Percentiles rank a stretch among this genome's conserved stretches.
Conservation (phyloP, 192 early-diverging fungal genomes). For the Coemansia guatemalensis region DNA sequence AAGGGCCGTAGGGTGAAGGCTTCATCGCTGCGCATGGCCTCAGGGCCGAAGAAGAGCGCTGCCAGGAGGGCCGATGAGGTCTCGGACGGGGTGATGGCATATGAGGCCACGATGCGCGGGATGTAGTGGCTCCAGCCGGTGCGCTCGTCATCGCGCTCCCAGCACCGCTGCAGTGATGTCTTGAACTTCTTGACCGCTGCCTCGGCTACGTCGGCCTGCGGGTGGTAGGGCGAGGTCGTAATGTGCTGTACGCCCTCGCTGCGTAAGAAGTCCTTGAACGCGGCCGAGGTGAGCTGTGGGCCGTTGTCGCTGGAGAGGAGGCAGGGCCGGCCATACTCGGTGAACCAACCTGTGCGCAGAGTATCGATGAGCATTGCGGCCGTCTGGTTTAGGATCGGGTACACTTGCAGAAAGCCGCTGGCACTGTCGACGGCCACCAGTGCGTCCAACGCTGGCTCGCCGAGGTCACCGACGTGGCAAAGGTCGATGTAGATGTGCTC, state of each 20-base stretch:
- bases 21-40: neutral
- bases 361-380: neutral
- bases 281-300: conserved; percentile 2
- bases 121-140: conserved; percentile 14
- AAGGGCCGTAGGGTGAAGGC: neutral
- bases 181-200: conserved; percentile 25
- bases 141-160: neutral
- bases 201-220: conserved; percentile 28
- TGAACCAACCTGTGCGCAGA: conserved; percentile 9
- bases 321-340: neutral
- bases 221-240: too few relatives aligned
- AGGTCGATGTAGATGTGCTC: conserved; percentile 34
- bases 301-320: conserved; percentile 30
- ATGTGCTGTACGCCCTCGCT: neutral
- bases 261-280: conserved; percentile 4
- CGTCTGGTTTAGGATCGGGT: conserved; percentile 9
- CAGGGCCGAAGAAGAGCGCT: neutral
- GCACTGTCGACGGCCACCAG: conserved; percentile 15
- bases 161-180: conserved; percentile 3
- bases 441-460: conserved; percentile 6
- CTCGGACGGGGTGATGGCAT: conserved; percentile 16
- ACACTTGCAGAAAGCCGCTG: conserved; percentile 13
- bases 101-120: conserved; percentile 12
- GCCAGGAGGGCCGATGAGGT: neutral
- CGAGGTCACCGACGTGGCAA: conserved; percentile 8